Conservation (phyloP, 306 rosid genomes). For the Vigna radiata region DNA sequence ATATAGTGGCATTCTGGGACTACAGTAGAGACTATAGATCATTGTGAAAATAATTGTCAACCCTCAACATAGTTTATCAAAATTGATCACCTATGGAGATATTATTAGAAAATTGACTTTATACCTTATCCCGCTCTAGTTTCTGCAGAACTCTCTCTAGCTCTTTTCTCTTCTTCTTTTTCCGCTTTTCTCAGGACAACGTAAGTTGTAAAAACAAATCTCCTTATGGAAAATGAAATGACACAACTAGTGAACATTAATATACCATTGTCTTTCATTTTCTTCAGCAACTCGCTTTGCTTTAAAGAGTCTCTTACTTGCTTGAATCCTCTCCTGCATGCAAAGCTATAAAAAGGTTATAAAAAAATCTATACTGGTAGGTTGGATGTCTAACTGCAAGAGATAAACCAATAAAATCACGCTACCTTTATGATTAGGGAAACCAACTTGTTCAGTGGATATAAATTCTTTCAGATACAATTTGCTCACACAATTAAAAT, state of each 20-base stretch:
- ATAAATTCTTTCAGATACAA: neutral
- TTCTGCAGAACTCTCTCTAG: conserved; percentile 64
- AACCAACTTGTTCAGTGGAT: conserved; percentile 1
- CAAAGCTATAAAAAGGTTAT: conserved; percentile 36
- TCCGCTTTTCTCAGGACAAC: conserved; percentile 54
- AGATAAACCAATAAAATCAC: neutral
- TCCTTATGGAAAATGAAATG: neutral
- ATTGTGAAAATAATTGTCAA: conserved; percentile 5
- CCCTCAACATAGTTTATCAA: conserved; percentile 6
- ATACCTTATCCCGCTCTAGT: conserved; percentile 89
- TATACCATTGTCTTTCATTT: conserved; percentile 74
- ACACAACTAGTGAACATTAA: conserved; percentile 28
- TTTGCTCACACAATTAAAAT: neutral
- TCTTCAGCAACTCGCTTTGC: conserved; percentile 66
- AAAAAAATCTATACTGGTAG: neutral
- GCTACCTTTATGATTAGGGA: neutral
- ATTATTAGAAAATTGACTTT: conserved; percentile 24
- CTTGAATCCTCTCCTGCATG: conserved; percentile 71
- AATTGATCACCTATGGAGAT: conserved; percentile 12
- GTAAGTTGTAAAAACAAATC: conserved; percentile 27
- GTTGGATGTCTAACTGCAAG: neutral
- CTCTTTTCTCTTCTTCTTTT: conserved; percentile 80
- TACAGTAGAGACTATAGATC: neutral
- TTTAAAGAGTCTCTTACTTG: conserved; percentile 66
- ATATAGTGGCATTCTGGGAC: neutral